Base-by-base conservation (phyloP, 2,329 filamentous ascomycete species). In the Samsoniella hepiali region DNA sequence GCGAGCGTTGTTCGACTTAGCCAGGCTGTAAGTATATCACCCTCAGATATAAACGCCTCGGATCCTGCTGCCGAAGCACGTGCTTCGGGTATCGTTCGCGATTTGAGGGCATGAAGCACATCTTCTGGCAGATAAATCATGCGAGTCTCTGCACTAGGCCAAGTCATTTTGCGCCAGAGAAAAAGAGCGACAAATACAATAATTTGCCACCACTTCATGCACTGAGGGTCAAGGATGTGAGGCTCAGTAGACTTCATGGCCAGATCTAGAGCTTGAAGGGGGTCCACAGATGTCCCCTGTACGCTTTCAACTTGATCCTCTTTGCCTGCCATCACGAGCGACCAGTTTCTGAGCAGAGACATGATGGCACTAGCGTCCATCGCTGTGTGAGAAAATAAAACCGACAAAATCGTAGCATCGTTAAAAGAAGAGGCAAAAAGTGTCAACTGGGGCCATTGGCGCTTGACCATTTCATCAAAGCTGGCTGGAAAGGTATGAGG, bases 361-460 rank as follows among this genome's bases (percentile, higher is more conserved):
- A 69, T 66, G 42, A 72, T 72, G 7, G 78, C 81, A 65, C 80
- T 74, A 2, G 73, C 78, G 65, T 83, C 81, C 58, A 77, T 74
- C 3, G 82, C 67, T 0, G 76, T 77, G 68, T 84, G 82, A 8
- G 78, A 75, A 70, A 75, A 81, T 3, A 71, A 71, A 0, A 83
- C 65, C 0, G 74, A 72, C 4, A 84, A 70, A 0, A 84, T 68
- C 0, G 81, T 84, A 0, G 78, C 76, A 63, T 84, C 78, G 7
- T 67, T 69, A 67, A 84, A 84, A 0, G 76, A 75, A 10, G 78
- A 75, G 45, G 83, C 71, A 65, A 81, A 78, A 11, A 84, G 70
- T 5, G 75, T 74, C 6, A 84, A 69, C 67, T 79, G 78, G 0
- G 80, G 80, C 32, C 66, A 70, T 66, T 82, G 79, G 6, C 32